Percentiles rank a stretch among this genome's conserved stretches.
Conservation (phyloP, 306 rosid genomes). For the Macrotyloma uniflorum region DNA sequence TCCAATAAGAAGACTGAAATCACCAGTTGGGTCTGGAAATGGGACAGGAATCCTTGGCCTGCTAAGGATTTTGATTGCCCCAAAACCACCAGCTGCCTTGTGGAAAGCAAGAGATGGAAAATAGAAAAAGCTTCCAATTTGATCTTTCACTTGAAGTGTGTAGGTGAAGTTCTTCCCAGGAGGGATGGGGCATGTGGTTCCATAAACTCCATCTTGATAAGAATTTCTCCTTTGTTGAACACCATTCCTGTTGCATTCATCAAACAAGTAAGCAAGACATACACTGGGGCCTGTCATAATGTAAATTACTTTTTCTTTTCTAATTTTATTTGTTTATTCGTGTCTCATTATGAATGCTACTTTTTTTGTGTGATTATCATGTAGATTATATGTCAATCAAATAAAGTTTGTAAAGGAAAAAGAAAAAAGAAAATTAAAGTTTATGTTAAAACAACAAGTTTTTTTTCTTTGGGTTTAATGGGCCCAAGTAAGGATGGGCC, state of each 20-base stretch:
- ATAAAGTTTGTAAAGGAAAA: neutral
- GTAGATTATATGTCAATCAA: neutral
- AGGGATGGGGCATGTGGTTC: conserved; percentile 92
- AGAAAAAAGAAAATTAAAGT: neutral
- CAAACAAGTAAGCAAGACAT: no score
- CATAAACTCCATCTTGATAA: conserved; percentile 79
- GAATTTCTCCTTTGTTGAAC: conserved; percentile 90
- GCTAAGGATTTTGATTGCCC: conserved; percentile 76
- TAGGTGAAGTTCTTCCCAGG: conserved; percentile 90
- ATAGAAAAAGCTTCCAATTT: conserved; percentile 85
- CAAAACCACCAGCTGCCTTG: conserved; percentile 94
- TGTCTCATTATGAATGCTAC: neutral
- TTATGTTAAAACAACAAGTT: no score
- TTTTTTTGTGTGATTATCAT: neutral
- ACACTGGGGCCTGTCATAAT: neutral
- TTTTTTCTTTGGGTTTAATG: neutral
- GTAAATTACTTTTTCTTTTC: neutral
- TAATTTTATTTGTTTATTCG: no score
- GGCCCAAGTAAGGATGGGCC: conserved; percentile 11
- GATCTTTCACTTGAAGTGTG: conserved; percentile 88
- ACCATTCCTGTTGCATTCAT: conserved; percentile 64
- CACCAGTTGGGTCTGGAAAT: conserved; percentile 80
- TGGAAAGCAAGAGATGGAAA: conserved; percentile 88
- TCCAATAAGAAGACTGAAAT: conserved; percentile 75
- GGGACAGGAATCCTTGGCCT: conserved; percentile 92